Percentiles rank a stretch among this genome's conserved stretches.
Evolutionary conservation across 2,329 filamentous ascomycete genomes (phyloP).

Genomic region (Penicillium sp.): DNA sequence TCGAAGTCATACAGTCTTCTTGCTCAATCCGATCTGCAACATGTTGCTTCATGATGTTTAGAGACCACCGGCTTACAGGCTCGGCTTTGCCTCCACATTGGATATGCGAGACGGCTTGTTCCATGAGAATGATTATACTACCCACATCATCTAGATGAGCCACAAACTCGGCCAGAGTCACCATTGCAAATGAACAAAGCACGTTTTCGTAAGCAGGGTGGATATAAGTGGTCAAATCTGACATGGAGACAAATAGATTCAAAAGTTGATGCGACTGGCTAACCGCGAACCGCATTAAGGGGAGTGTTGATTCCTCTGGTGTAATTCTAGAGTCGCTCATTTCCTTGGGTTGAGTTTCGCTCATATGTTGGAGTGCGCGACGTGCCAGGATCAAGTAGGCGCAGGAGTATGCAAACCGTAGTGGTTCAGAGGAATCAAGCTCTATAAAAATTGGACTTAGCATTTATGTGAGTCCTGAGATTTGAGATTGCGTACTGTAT

Average conservation of each 20-base stretch:
- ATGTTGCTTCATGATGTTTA: constrained; percentile 18
- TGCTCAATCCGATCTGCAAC: not conserved
- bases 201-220: not conserved
- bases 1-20: not conserved
- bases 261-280: not conserved
- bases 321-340: not conserved
- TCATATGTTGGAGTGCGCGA: not conserved
- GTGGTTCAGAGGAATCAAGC: not conserved
- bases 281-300: not conserved
- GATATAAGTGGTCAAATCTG: not conserved
- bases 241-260: not conserved
- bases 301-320: not conserved
- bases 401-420: not conserved
- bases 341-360: not conserved
- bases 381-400: not conserved
- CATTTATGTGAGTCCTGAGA: not conserved
- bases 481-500: not conserved
- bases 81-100: constrained; percentile 19
- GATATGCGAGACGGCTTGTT: constrained; percentile 15
- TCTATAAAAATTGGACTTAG: not conserved
- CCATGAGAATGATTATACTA: not conserved
- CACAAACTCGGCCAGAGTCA: not conserved
- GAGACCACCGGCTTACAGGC: constrained; percentile 19
- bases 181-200: not conserved
- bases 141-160: not conserved